A percentile compares a stretch with the other conserved stretches of the same genome.
These are phyloP conservation scores for Diaporthe sp. DNA, from an alignment of 2,329 filamentous ascomycete species.

Conservation along the genomic window DNA sequence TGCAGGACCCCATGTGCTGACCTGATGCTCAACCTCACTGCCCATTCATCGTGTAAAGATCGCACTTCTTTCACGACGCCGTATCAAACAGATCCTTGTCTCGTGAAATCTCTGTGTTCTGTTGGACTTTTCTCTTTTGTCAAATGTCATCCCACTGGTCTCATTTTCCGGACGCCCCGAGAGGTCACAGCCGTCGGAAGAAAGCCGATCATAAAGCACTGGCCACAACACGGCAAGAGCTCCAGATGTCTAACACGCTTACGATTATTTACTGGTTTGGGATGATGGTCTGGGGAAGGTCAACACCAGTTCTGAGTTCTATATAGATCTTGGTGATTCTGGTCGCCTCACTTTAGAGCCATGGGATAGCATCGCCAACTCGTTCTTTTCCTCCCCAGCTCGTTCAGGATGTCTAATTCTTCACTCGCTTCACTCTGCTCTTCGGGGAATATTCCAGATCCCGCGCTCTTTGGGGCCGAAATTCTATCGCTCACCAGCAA, in stretches of 20 bases:
- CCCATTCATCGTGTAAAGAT: no score
- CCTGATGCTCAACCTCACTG: no score
- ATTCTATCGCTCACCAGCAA: conserved; percentile 32
- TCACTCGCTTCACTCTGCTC: conserved; percentile 7
- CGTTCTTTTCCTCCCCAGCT: background rate
- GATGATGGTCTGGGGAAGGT: background rate
- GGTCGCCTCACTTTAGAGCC: background rate
- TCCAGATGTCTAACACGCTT: background rate
- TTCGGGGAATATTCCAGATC: background rate
- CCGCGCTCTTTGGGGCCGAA: conserved; percentile 33
- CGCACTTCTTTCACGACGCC: background rate
- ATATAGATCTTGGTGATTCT: background rate
- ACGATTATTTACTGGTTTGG: background rate
- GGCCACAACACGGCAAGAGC: background rate
- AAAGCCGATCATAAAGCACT: background rate
- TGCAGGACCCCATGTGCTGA: background rate
- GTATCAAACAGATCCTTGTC: background rate
- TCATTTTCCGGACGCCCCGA: background rate
- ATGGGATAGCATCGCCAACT: background rate
- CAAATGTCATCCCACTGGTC: no score
- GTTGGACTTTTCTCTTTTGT: no score
- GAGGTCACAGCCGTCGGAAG: background rate
- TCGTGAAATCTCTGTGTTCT: background rate
- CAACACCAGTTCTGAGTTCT: background rate
- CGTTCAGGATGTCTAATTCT: background rate